Conservation (phyloP, 352 stramenopile species). For the Phytophthora idaei region DNA sequence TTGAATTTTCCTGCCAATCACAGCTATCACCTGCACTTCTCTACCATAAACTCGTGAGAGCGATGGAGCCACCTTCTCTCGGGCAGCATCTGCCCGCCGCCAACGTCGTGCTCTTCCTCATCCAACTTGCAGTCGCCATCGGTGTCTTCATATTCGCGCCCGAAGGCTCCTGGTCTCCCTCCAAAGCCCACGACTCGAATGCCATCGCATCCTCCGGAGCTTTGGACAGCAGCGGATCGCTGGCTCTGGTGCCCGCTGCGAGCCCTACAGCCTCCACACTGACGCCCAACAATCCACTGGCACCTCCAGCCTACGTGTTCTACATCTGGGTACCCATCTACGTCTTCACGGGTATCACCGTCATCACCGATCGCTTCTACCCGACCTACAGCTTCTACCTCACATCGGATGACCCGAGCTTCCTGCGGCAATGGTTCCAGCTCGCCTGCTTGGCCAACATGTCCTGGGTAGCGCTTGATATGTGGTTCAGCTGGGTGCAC, state of each 20-base stretch:
- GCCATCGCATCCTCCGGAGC: conserved; percentile 17
- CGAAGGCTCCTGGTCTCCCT: conserved; percentile 36
- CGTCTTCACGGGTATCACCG: conserved; percentile 47
- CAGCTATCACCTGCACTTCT: conserved; percentile 9
- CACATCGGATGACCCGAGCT: conserved; percentile 50
- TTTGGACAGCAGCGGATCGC: conserved; percentile 32
- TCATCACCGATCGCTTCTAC: conserved; percentile 59
- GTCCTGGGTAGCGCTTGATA: conserved; percentile 49
- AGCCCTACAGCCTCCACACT: conserved; percentile 33
- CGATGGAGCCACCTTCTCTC: conserved; percentile 25
- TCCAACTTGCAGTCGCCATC: conserved; percentile 33
- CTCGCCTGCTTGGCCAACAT: conserved; percentile 59
- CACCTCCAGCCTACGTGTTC: conserved; percentile 51
- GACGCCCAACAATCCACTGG: conserved; percentile 41
- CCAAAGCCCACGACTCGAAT: conserved; percentile 1
- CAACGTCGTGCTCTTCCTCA: conserved; percentile 42
- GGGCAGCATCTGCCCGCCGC: conserved; percentile 31
- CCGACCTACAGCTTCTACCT: conserved; percentile 63
- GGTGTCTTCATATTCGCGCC: conserved; percentile 39
- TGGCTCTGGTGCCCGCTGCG: conserved; percentile 10
- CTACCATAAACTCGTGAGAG: conserved; percentile 2
- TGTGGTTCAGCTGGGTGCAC: conserved; percentile 63
- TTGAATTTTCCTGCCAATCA: conserved; percentile 29
- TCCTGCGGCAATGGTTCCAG: conserved; percentile 60
- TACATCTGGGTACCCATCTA: conserved; percentile 68